Conservation (phyloP, 768 basidiomycete genomes). For the Collybiopsis confluens region DNA sequence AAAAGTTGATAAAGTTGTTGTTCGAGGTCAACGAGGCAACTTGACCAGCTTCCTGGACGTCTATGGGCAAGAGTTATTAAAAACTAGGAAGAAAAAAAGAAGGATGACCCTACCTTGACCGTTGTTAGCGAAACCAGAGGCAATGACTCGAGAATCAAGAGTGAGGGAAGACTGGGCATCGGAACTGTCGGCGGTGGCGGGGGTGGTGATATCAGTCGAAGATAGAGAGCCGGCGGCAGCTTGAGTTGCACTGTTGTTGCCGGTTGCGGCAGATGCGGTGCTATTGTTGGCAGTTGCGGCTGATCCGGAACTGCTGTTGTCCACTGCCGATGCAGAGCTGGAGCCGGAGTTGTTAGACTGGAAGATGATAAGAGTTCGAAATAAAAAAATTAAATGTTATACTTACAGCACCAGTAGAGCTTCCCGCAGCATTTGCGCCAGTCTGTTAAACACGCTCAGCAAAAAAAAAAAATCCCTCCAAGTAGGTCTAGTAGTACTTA, state of each 20-base stretch:
- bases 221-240: constrained; percentile 16
- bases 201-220: constrained; percentile 7
- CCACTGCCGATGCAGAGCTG: background rate
- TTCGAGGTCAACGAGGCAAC: constrained; percentile 54
- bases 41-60: constrained; percentile 38
- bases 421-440: constrained; percentile 20
- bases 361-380: constrained; percentile 8
- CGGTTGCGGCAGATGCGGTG: constrained; percentile 4
- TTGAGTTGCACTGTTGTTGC: constrained; percentile 11
- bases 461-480: too few species aligned
- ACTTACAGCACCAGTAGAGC: background rate
- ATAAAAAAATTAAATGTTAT: constrained; percentile 6
- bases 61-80: background rate
- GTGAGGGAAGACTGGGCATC: constrained; percentile 44
- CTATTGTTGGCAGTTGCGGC: constrained; percentile 9
- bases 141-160: constrained; percentile 45
- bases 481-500: too few species aligned
- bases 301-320: constrained; percentile 13
- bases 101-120: constrained; percentile 40
- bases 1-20: constrained; percentile 77
- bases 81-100: background rate
- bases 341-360: background rate
- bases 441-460: too few species aligned
- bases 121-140: constrained; percentile 48
- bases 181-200: constrained; percentile 17